Evolutionary conservation across 768 basidiomycete species (phyloP).

Genomic region (Pleurotus pulmonarius): DNA sequence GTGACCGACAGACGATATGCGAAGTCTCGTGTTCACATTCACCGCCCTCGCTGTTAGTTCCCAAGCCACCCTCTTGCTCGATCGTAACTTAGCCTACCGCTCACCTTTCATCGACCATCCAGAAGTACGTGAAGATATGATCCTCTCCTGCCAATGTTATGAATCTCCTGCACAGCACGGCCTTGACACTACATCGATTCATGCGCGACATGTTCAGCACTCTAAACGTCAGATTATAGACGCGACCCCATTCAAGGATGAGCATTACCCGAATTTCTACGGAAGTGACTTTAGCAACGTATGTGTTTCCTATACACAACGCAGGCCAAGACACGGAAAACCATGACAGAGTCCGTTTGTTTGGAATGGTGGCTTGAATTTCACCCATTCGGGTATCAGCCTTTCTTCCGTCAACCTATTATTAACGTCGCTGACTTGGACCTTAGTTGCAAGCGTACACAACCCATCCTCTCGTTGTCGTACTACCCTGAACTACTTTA

Average conservation of each 20-base stretch:
- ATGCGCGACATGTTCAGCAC: slow-evolving; percentile 30
- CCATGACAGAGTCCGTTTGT: slow-evolving; percentile 35
- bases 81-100: slow-evolving; percentile 37
- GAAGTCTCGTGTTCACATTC: slow-evolving; percentile 7
- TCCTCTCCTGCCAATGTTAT: background rate
- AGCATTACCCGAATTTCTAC: slow-evolving; percentile 47
- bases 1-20: background rate
- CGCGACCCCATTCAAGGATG: slow-evolving; percentile 35
- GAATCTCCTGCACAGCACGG: slow-evolving; percentile 25
- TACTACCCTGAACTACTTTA: background rate
- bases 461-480: background rate
- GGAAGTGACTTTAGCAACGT: slow-evolving; percentile 47
- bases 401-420: background rate
- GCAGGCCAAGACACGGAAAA: background rate
- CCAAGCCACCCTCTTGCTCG: slow-evolving; percentile 21
- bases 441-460: slow-evolving; percentile 41
- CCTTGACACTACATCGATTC: slow-evolving; percentile 31
- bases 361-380: slow-evolving; percentile 46
- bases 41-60: slow-evolving; percentile 11
- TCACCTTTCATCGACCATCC: slow-evolving; percentile 35
- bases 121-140: slow-evolving; percentile 17
- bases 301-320: slow-evolving; percentile 4
- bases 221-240: slow-evolving; percentile 31
- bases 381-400: slow-evolving; percentile 39
- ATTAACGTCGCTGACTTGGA: no score